Base-by-base conservation (phyloP, 148 eudicot genomes). In the Silene conica region DNA sequence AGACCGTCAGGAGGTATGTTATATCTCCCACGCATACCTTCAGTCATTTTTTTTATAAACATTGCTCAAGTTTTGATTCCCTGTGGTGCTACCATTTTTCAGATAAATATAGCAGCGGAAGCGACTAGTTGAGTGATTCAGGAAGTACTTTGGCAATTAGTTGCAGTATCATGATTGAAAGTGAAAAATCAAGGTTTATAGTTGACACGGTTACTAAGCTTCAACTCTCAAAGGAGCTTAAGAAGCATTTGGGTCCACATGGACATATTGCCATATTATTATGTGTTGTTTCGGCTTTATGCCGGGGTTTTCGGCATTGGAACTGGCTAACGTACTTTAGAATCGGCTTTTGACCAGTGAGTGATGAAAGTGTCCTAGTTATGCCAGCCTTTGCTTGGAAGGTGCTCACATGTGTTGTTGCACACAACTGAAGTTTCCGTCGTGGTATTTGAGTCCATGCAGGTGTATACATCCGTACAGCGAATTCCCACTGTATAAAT, bases 1-100 rank as follows among this genome's bases (percentile, higher is more conserved):
- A 85, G 97, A 87, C 94, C 90, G 48, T 90, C 91, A 56, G 96
- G 97, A 84, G 91, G 97, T 93, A 73, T 68, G 80, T 73, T 73
- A 50, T 22, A 22, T 67, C 56, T 74, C 65, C 10, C 62, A 52
- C 31, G 72, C 22, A 66, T 48, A 48, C 8, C 20, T 4, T 61
- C 56, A 10, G 20, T 75, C 21, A 20, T 50, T 69, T 72, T 69
- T 72, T 67, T 64, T 2, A 38, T 16, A 64, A 31, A 28, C 6
- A 9, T 31, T 8, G 21, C 57, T 8, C 56, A 68, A 22, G 56
- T 69, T 2, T 69, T 64, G 31, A 71, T 71, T 65, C 76, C 66
- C 67, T 43, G 45, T 5, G 8, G 55, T 65, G 65, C 60, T 73
- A 20, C 18, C 79, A 64, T 71, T 78, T 70, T 77, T 63, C 97